A percentile compares a stretch with the other conserved stretches of the same genome.
Evolutionary conservation across 2,329 filamentous ascomycete species (phyloP).

Genomic region (Epichloe hybrida): DNA sequence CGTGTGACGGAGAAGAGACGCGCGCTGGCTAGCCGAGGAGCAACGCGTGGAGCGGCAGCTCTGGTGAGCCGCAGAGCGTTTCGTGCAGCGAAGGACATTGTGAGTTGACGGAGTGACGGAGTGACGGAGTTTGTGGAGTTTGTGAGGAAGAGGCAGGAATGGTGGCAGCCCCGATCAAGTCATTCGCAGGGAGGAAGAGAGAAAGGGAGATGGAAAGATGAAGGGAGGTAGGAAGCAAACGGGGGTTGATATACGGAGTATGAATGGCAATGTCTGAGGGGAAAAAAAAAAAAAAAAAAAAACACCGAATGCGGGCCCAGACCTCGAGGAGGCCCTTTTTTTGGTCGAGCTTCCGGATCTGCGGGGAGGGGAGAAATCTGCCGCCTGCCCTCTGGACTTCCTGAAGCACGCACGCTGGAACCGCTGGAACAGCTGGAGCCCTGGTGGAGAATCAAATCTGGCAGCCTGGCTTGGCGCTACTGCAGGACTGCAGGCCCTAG

Average conservation of each 20-base stretch:
- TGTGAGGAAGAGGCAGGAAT: neutral
- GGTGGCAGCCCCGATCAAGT: no score
- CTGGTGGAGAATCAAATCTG: constrained; percentile 4
- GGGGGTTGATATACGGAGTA: neutral
- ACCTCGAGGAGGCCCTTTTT: no score
- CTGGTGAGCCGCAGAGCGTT: constrained; percentile 21
- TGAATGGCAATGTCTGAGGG: neutral
- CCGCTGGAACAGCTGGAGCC: neutral
- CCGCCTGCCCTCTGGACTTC: neutral
- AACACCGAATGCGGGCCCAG: neutral
- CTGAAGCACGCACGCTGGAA: neutral
- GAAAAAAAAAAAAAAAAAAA: neutral
- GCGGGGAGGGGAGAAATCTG: no score
- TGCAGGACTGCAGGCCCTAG: neutral
- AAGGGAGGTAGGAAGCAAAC: neutral
- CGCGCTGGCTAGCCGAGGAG: constrained; percentile 12
- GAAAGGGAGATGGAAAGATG: neutral
- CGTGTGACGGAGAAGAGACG: constrained; percentile 22
- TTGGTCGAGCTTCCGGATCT: no score
- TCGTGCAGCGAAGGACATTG: constrained; percentile 23
- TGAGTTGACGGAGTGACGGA: constrained; percentile 3
- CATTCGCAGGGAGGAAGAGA: neutral
- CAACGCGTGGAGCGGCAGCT: constrained; percentile 14
- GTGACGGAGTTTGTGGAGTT: neutral
- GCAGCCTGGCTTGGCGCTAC: constrained; percentile 2